Evolutionary conservation across 805 yeast species (phyloP), one percentile per base, ranked within the genome.

Genomic region (Yamadazyma ubonensis): DNA sequence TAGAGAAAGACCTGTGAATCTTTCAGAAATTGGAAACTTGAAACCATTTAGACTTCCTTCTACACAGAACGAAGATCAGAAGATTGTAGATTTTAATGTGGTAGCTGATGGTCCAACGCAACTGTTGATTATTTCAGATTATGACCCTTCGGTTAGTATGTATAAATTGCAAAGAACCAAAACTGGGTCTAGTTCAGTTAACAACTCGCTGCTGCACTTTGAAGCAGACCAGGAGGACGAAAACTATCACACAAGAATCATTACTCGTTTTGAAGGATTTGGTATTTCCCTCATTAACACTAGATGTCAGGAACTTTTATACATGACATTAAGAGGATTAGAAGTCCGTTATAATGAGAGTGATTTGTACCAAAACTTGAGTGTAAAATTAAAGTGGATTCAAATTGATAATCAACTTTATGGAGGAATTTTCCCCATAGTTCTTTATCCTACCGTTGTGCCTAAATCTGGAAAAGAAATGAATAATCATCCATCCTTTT

Each of bases 61-160:
- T 1, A 62, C 70, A 0, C 63, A 65, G 4, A 53, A 59, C 4
- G 58, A 53, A 14, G 71, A 64, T 15, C 60, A 57, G 22, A 64
- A 63, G 0, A 81, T 85, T 41, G 90, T 88, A 20, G 97, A 89
- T 51, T 66, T 95, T 51, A 87, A 89, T 55, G 97, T 93, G 12
- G 83, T 88, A 29, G 98, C 97, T 0, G 98, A 93, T 67, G 99
- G 98, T 0, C 96, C 96, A 0, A 81, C 90, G 1, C 96, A 88
- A 61, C 83, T 96, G 0, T 73, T 93, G 47, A 83, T 88, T 4
- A 83, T 93, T 3, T 76, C 95, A 1, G 81, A 86, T 41, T 87
- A 87, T 54, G 93, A 87, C 51, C 83, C 90, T 5, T 76, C 81
- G 2, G 72, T 77, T 5, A 86, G 96, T 58, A 61, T 87, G 56